Percentiles rank a stretch among this genome's conserved stretches.
These are phyloP conservation scores for Pneumocystis jirovecii DNA, from an alignment of 1,139 yeast species.

Conservation along the genomic window DNA sequence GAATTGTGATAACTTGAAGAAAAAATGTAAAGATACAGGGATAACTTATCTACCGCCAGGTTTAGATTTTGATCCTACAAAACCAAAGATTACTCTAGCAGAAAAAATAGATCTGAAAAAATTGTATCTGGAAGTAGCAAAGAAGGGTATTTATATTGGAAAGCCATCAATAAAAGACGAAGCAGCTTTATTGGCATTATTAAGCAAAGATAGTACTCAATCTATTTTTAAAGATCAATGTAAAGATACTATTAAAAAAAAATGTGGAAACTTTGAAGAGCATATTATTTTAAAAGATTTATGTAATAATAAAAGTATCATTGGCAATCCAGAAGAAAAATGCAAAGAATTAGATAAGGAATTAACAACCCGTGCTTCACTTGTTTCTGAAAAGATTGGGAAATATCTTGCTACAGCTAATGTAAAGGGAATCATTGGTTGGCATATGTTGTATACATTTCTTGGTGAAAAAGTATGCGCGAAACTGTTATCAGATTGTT, in stretches of 20 bases:
- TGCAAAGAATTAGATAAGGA: neutral
- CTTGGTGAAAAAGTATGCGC: neutral
- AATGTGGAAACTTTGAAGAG: neutral
- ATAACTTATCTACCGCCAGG: neutral
- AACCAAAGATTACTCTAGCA: neutral
- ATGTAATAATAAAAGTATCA: neutral
- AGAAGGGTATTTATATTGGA: neutral
- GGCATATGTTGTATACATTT: neutral
- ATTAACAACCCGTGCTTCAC: too few relatives aligned
- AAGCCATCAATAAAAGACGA: neutral
- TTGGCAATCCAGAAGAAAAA: neutral
- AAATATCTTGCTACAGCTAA: too few relatives aligned
- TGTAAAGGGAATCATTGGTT: neutral
- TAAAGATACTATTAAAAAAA: neutral
- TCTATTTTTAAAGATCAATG: neutral
- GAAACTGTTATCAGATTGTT: neutral
- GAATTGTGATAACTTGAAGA: neutral
- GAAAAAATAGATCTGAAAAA: neutral
- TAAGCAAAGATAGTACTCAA: neutral
- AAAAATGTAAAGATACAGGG: neutral
- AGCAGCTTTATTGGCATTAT: neutral
- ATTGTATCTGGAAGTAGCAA: neutral
- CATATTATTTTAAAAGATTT: neutral
- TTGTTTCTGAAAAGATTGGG: too few relatives aligned
- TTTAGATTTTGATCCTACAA: neutral